These are phyloP conservation scores for Claviceps capensis DNA, from an alignment of 2,329 filamentous ascomycete genomes.

Conservation along the genomic window DNA sequence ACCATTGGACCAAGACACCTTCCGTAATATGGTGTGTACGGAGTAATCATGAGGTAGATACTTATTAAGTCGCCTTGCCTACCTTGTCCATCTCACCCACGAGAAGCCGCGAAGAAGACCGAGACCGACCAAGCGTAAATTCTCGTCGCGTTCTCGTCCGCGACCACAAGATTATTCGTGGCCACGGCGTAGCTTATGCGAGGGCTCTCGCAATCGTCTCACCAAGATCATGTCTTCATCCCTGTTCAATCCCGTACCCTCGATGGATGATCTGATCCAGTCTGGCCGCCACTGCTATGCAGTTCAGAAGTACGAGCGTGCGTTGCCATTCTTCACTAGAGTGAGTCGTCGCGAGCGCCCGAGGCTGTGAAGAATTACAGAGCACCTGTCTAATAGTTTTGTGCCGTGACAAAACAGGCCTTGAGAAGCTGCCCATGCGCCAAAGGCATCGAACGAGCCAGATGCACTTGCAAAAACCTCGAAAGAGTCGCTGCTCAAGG, in stretches of 20 bases:
- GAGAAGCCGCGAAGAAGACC: too few relatives aligned
- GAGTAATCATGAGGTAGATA: too few relatives aligned
- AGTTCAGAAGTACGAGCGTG: conserved; percentile 19
- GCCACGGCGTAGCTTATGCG: too few relatives aligned
- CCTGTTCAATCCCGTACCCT: not conserved
- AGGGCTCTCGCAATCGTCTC: too few relatives aligned
- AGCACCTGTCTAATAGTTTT: not conserved
- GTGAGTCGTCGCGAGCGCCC: conserved; percentile 10
- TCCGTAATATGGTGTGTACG: too few relatives aligned
- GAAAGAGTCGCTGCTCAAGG: conserved; percentile 18
- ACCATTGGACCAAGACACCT: too few relatives aligned
- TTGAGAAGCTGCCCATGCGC: conserved; percentile 23
- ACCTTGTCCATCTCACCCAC: too few relatives aligned
- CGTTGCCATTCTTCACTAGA: conserved; percentile 23
- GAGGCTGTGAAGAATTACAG: not conserved
- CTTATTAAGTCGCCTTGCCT: too few relatives aligned
- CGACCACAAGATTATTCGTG: too few relatives aligned
- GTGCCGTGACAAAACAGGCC: conserved; percentile 12
- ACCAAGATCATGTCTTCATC: conserved; percentile 4
- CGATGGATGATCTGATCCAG: conserved; percentile 11
- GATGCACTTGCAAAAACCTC: conserved; percentile 12
- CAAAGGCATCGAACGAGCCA: conserved; percentile 17
- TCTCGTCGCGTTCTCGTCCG: too few relatives aligned
- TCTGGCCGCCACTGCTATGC: conserved; percentile 21
- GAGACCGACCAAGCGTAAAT: too few relatives aligned